phyloP scores from a whole-genome alignment of 2,329 filamentous ascomycete genomes.

The Xylaria sp. region DNA sequence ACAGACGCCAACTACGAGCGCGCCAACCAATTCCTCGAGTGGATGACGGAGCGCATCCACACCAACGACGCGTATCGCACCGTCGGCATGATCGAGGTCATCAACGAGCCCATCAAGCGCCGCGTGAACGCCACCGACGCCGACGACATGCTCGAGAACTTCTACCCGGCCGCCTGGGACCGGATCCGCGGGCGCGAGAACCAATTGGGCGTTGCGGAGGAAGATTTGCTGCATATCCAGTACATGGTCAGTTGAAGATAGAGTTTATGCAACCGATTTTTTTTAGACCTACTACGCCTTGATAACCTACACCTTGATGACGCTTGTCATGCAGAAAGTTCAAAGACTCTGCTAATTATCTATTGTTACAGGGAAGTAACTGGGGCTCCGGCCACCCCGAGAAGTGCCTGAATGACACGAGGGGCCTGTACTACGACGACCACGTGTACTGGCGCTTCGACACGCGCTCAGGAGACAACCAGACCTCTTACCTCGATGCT shows the following conservation, averaged over 20 bases:
- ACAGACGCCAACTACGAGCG: conserved; percentile 55
- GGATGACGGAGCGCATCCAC: conserved; percentile 55
- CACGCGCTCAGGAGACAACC: conserved; percentile 48
- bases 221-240: conserved; percentile 53
- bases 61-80: conserved; percentile 49
- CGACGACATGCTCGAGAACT: conserved; percentile 45
- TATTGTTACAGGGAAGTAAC: conserved; percentile 34
- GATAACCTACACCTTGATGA: too few species aligned
- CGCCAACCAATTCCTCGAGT: conserved; percentile 53
- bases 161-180: conserved; percentile 52
- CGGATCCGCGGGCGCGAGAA: conserved; percentile 52
- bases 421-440: conserved; percentile 43
- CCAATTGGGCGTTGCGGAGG: conserved; percentile 43
- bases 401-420: conserved; percentile 44
- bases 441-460: conserved; percentile 51
- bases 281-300: too few species aligned
- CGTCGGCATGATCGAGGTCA: conserved; percentile 57
- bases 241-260: conserved; percentile 33
- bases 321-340: neutral
- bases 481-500: conserved; percentile 57
- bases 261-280: too few species aligned
- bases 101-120: conserved; percentile 54
- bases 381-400: conserved; percentile 58
- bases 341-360: too few species aligned
- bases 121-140: conserved; percentile 38